These are phyloP conservation scores for Mimosa pudica DNA, from an alignment of 306 rosid genomes.

Conservation along the genomic window DNA sequence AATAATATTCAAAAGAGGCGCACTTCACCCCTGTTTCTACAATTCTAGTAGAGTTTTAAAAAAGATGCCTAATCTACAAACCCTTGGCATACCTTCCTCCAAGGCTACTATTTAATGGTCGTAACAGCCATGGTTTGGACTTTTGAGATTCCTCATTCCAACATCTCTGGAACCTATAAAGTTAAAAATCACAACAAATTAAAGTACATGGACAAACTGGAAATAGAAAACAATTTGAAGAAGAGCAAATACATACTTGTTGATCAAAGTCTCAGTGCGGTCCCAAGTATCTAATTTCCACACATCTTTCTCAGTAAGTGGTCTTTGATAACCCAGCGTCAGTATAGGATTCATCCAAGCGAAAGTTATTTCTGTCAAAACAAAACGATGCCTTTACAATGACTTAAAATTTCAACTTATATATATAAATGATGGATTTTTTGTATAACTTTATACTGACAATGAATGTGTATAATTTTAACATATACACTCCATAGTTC, in stretches of 20 bases:
- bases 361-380: conserved; percentile 57
- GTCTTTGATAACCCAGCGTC: conserved; percentile 80
- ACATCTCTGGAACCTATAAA: conserved; percentile 74
- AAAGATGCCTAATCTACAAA: conserved; percentile 18
- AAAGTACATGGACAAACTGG: conserved; percentile 1
- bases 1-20: not conserved
- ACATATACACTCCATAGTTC: not conserved
- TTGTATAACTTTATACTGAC: conserved; percentile 9
- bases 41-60: not conserved
- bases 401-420: conserved; percentile 27
- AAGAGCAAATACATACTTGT: conserved; percentile 47
- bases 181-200: conserved; percentile 33
- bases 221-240: conserved; percentile 20
- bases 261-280: conserved; percentile 72
- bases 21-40: not conserved
- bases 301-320: conserved; percentile 83
- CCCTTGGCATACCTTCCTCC: conserved; percentile 75
- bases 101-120: conserved; percentile 81
- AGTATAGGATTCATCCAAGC: conserved; percentile 85
- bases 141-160: conserved; percentile 80
- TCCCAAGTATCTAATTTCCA: conserved; percentile 97
- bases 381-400: conserved; percentile 28
- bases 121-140: conserved; percentile 89
- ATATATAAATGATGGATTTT: conserved; percentile 17
- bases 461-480: conserved; percentile 3